Evolutionary conservation across 2,329 filamentous ascomycete genomes (phyloP), one percentile per base, ranked within the genome.

Genomic region (Paracamarosporium sp.): DNA sequence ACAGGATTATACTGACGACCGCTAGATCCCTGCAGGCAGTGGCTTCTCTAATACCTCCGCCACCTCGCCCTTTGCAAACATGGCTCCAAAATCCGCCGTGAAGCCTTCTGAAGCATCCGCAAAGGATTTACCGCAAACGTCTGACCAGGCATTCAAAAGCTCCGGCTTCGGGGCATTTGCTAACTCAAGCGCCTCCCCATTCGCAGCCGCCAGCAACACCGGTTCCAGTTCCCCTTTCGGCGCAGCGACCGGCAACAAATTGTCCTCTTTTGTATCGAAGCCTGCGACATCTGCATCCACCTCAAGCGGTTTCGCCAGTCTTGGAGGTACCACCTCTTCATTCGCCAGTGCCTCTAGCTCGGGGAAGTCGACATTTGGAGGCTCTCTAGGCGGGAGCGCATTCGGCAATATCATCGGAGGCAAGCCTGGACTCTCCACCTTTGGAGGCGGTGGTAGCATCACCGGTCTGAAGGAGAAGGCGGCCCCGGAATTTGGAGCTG

Each of bases 401-500:
- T 76, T 76, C 43, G 71, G 64, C 20, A 60, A 65, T 12, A 57
- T 74, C 12, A 63, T 62, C 7, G 62, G 63, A 11, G 28, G 20
- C 22, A 35, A 30, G 43, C 64, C 31, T 63, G 70, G 46, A 78
- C 80, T 93, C 9, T 83, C 84, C 2, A 90, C 85, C 64, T 97
- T 96, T 76, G 91, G 76, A 20, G 85, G 83, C 50, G 66, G 66
- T 12, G 78, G 48, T 69, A 76, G 17, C 25, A 79, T 79, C 45
- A 75, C 81, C 57, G 79, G 79, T 1, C 61, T 78, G 68, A 85
- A 80, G 56, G 82, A 83, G 58, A 91, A 90, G 73, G 82, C 86
- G 13, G 82, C 84, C 3, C 91, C 55, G 13, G 54, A 60, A 28
- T 50, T 76, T 7, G 79, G 81, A n/a, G 80, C 82, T 15, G 87